Conservation (phyloP, 495 filamentous ascomycete species). For the Tuber calosporum region DNA sequence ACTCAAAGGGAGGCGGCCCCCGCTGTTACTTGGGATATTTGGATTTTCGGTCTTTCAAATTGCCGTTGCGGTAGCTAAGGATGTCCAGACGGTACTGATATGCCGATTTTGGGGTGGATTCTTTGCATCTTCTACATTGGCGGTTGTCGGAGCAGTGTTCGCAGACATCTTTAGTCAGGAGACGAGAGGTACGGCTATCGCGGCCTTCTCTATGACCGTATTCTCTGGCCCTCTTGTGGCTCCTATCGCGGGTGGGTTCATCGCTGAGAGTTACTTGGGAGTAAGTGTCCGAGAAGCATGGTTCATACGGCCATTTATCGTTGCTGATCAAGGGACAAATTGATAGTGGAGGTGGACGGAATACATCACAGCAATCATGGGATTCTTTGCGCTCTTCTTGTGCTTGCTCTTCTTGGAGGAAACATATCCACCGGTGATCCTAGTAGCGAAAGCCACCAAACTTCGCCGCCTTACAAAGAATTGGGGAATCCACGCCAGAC, state of each 20-base stretch:
- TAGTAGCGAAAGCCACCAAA: conserved; percentile 67
- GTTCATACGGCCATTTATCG: background rate
- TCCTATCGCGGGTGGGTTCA: conserved; percentile 81
- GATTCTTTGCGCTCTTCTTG: conserved; percentile 60
- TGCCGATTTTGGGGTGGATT: conserved; percentile 77
- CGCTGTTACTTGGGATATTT: conserved; percentile 65
- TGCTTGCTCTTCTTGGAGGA: conserved; percentile 68
- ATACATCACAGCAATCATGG: conserved; percentile 68
- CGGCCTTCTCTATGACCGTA: conserved; percentile 75
- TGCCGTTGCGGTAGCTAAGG: conserved; percentile 64
- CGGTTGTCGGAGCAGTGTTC: conserved; percentile 81
- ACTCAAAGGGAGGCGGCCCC: conserved; percentile 64
- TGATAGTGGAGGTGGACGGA: conserved; percentile 73
- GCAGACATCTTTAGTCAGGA: conserved; percentile 80
- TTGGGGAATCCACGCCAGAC: conserved; percentile 90
- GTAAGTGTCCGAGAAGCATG: background rate
- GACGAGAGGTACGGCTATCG: conserved; percentile 69
- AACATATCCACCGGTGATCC: conserved; percentile 75
- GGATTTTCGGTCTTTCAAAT: conserved; percentile 72
- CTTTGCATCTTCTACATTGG: conserved; percentile 67
- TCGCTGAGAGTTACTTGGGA: conserved; percentile 53
- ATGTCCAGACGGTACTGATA: conserved; percentile 74
- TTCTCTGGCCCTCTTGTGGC: conserved; percentile 75
- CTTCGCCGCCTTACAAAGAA: conserved; percentile 76
- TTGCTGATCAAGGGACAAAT: conserved; percentile 44